These are phyloP conservation scores for Trifolium repens DNA, from an alignment of 306 rosid species.

Conservation along the genomic window DNA sequence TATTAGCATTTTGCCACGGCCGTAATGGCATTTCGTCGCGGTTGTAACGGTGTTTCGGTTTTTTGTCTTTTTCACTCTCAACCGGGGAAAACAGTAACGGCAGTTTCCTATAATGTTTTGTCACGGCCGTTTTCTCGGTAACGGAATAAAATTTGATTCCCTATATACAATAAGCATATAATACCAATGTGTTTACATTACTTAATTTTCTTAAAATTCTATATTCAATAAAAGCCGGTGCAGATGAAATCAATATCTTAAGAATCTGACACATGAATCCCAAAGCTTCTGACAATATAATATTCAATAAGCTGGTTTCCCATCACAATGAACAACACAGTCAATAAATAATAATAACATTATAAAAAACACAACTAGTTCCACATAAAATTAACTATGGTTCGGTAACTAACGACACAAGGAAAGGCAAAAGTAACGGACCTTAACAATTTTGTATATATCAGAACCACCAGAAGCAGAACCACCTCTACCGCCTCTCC, in stretches of 20 bases:
- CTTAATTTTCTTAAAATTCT: too few relatives aligned
- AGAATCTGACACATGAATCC: neutral
- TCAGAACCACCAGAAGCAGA: slow-evolving; percentile 79
- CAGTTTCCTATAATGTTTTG: too few relatives aligned
- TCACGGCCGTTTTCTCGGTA: too few relatives aligned
- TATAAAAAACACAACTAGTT: neutral
- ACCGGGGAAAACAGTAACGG: too few relatives aligned
- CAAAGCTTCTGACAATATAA: too few relatives aligned
- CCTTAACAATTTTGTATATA: slow-evolving; percentile 93
- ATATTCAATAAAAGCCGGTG: neutral
- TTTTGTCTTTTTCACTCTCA: too few relatives aligned
- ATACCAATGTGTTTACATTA: too few relatives aligned
- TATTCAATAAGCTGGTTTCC: neutral
- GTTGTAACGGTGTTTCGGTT: too few relatives aligned
- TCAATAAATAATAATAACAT: neutral
- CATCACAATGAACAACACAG: slow-evolving; percentile 2
- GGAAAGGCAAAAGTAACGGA: slow-evolving; percentile 32
- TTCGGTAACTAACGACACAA: neutral
- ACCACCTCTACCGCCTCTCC: slow-evolving; percentile 70
- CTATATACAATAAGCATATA: neutral
- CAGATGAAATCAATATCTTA: neutral
- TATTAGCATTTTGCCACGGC: too few relatives aligned
- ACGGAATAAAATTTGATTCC: neutral
- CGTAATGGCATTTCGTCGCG: too few relatives aligned
- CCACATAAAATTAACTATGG: neutral